A percentile compares a stretch with the other conserved stretches of the same genome.
These are phyloP conservation scores for Colletotrichum chrysophilum DNA, from an alignment of 2,329 filamentous ascomycete genomes.

Conservation along the genomic window DNA sequence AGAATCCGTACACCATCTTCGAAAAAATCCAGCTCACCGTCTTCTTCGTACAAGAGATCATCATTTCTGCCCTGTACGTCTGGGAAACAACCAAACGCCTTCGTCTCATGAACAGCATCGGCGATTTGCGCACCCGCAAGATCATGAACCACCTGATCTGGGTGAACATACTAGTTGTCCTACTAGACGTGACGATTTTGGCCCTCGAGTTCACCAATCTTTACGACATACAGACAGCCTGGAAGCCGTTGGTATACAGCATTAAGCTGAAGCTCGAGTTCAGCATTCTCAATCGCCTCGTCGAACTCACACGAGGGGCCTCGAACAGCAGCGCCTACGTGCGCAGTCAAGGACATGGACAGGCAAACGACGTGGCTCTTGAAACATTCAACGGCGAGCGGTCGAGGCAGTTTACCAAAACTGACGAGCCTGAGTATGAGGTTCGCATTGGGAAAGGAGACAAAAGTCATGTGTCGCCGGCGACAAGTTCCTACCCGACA, in stretches of 20 bases:
- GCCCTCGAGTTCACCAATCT: conserved; percentile 35
- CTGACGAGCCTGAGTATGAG: background rate
- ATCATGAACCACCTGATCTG: conserved; percentile 48
- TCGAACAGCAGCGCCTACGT: background rate
- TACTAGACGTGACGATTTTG: conserved; percentile 45
- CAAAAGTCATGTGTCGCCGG: background rate
- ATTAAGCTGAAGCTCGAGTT: conserved; percentile 43
- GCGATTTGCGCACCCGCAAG: conserved; percentile 22
- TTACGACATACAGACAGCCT: conserved; percentile 37
- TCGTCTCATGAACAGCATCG: background rate
- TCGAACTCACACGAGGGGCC: conserved; percentile 28
- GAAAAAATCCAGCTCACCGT: conserved; percentile 38
- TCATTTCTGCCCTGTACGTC: conserved; percentile 59
- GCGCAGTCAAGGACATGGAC: background rate
- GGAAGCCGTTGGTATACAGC: conserved; percentile 38
- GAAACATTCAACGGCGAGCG: background rate
- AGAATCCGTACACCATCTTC: conserved; percentile 47
- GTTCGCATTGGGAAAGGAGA: background rate
- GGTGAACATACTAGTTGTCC: conserved; percentile 50
- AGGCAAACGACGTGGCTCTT: background rate
- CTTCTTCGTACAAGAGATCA: conserved; percentile 26
- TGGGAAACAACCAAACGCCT: conserved; percentile 52
- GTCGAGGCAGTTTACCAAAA: background rate
- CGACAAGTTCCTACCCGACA: background rate
- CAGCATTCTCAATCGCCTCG: conserved; percentile 37